Evolutionary conservation across 2,329 filamentous ascomycete genomes (phyloP).

Genomic region (Epichloe uncinata): DNA sequence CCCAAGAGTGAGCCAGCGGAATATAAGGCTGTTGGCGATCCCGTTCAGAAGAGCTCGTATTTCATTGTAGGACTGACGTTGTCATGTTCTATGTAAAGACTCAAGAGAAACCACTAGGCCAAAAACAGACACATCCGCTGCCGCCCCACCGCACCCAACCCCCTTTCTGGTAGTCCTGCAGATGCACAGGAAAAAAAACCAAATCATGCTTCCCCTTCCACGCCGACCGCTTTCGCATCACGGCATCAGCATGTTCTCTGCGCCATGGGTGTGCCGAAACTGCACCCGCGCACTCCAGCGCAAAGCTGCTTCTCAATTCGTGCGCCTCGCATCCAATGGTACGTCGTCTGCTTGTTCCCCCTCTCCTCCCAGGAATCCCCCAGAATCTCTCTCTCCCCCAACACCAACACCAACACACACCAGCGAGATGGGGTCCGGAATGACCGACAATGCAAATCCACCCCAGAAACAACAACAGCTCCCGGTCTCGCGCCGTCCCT

Average conservation of each 20-base stretch:
- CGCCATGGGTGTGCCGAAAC: constrained; percentile 24
- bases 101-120: too few species aligned
- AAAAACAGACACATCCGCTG: too few species aligned
- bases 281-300: constrained; percentile 19
- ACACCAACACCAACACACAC: neutral
- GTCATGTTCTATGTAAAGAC: neutral
- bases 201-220: too few species aligned
- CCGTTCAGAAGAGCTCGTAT: neutral
- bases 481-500: constrained; percentile 37
- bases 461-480: neutral
- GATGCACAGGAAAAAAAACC: too few species aligned
- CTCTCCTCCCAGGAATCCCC: neutral
- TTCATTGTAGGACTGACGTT: neutral
- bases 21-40: neutral
- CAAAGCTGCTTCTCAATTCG: constrained; percentile 13
- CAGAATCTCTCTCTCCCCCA: neutral
- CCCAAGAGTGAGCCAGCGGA: neutral
- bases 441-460: too few species aligned
- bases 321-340: constrained; percentile 22
- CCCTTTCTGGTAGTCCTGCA: too few species aligned
- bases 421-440: neutral
- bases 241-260: constrained; percentile 16
- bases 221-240: too few species aligned
- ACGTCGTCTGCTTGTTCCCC: constrained; percentile 8
- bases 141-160: too few species aligned